Base-by-base conservation (phyloP, 2,329 filamentous ascomycete species). In the Penicillium griseofulvum region DNA sequence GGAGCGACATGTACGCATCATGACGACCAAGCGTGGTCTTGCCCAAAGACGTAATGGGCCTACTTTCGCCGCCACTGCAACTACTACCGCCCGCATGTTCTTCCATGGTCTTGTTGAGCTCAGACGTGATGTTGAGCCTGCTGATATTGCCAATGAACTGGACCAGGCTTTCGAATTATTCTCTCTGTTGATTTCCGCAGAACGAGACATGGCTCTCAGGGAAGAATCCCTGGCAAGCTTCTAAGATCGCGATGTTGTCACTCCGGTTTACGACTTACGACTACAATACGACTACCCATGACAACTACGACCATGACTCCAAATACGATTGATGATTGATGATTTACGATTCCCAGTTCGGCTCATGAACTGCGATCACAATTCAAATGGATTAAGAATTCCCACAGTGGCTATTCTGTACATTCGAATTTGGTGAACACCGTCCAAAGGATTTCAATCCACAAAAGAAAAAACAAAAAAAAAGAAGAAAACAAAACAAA, bases 1-100 rank as follows among this genome's bases (percentile, higher is more conserved):
- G 6, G 67, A 68, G 43, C 66, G 72, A 26, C 65, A 71, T 57
- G 54, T 73, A 42, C 69, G 68, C 31, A 60, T 71, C 34, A 59
- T 70, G 53, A 57, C 66, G n/a, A 59, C 61, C 12, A 62, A 65
- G 37, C 59, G 62, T 7, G 56, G 62, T 42, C 56, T 55, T 34
- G 52, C 47, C 6, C 39, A 57, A 16, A 58, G 61, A 34, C 24
- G 17, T 4, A 10, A 16, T 8, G 28, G 19, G 34, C 43, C 43
- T 41, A 4, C 11, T 12, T 28, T 47, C 11, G n/a, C 9, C 4
- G 24, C 26, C 11, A 53, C 50, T 28, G 28, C 43, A 19, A 22
- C 36, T 41, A 65, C 65, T 9, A 49, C 72, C 49, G 69, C 68
- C 12, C 65, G 66, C 36, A 63, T 60, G n/a, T 56, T 68, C 14